Base-by-base conservation (phyloP, 306 rosid genomes). In the Pterocarpus macrocarpus region DNA sequence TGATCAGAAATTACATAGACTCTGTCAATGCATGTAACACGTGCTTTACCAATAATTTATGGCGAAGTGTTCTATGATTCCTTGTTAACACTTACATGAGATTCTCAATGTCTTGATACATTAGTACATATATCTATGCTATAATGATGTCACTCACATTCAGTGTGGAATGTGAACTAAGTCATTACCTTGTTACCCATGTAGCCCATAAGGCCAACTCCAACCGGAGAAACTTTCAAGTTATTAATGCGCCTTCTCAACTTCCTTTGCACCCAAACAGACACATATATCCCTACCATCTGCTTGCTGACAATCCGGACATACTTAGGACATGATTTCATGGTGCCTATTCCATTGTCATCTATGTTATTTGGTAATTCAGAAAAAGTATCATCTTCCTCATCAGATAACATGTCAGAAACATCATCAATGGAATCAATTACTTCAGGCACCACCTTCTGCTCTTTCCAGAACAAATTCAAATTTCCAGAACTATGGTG, bases 151-250 rank as follows among this genome's bases (percentile, higher is more conserved):
- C 57, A 71, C 35, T 53, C 49, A 71, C 22, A 53, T 58, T 61
- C 13, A 15, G 38, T 22, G 77, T 35, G 65, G 66, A 57, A 70
- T 2, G 6, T 58, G 75, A 35, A 68, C 8, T 56, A 17, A 4
- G 2, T 15, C 13, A 55, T 73, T 91, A 94, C 98, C 99, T 95
- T 95, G 85, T 93, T 95, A 82, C 99, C 99, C 94, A 95, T 89
- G 90, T 91, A 95, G 64, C 99, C 99, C 99, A 95, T 93, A 47
- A 93, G 88, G 77, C 99, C 99, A 86, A 91, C 87, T 53, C 99
- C 99, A 87, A 95, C 99, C 0, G 92, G 93, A 65, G 90, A 93
- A 76, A 95, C 99, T 82, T 85, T 88, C 93, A 95, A 75, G 81
- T 95, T 93, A 81, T 95, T 92, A 35, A 95, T 49, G 35, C 88